phyloP scores from a whole-genome alignment of 805 yeast species.

The Suhomyces sp. region DNA sequence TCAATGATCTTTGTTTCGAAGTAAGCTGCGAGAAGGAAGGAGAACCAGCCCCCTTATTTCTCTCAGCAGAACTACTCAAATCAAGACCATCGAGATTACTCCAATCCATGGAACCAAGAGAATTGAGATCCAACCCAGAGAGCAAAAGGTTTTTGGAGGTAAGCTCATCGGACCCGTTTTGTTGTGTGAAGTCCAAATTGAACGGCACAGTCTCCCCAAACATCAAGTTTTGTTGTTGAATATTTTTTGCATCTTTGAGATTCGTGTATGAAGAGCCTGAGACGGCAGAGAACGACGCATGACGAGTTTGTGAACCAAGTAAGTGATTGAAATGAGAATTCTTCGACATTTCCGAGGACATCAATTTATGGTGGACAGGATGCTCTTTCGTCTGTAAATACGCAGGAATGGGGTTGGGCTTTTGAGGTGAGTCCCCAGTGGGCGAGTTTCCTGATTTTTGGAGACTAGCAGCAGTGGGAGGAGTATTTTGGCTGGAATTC shows the following conservation, averaged over 20 bases:
- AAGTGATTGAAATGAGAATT: conserved; percentile 5
- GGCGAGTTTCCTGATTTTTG: conserved; percentile 5
- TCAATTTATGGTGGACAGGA: background rate
- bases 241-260: conserved; percentile 41
- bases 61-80: conserved; percentile 16
- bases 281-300: conserved; percentile 66
- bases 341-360: background rate
- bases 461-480: conserved; percentile 11
- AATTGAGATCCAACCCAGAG: conserved; percentile 36
- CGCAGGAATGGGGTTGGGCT: conserved; percentile 1
- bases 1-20: conserved; percentile 10
- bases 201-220: conserved; percentile 52
- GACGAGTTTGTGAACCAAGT: conserved; percentile 30
- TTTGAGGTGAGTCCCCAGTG: conserved; percentile 5
- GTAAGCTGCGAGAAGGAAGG: conserved; percentile 7
- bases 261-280: conserved; percentile 59
- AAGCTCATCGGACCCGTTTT: conserved; percentile 50
- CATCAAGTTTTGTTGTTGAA: conserved; percentile 26
- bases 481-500: conserved; percentile 26
- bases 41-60: conserved; percentile 6
- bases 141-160: conserved; percentile 29
- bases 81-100: conserved; percentile 29
- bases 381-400: conserved; percentile 1
- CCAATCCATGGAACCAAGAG: conserved; percentile 32
- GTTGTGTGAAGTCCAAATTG: conserved; percentile 80